Base-by-base conservation (phyloP, 1,139 yeast species). In the Kodamaea anthophila region DNA sequence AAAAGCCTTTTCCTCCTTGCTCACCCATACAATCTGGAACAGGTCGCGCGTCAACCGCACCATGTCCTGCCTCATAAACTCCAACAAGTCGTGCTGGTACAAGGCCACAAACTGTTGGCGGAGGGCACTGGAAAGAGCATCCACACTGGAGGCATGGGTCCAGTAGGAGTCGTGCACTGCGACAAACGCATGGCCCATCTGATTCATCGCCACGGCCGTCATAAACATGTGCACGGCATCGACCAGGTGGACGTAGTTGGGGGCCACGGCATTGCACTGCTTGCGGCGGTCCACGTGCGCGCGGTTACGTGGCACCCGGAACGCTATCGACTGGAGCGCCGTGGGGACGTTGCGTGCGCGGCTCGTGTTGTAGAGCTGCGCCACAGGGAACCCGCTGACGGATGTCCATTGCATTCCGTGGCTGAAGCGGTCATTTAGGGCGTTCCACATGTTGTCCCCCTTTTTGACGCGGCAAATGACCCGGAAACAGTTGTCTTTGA, bases 81-180 rank as follows among this genome's bases (percentile, higher is more conserved):
- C 11, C 27, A 24, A 24, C 13, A 66, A 39, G 19, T 42, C 34
- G 13, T 43, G 47, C 0, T 53, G 33, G 38, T 66, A 59, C 23
- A 66, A 40, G 4, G 57, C 40, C 3, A 66, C 53, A 41, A 66
- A 66, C 35, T 57, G 55, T 13, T 57, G 45, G 12, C 72, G 38
- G 3, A 64, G 39, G 1, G 58, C 31, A 5, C 16, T 30, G 1
- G 58, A 48, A 11, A 65, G 44, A 10, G 28, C 14, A 5, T 46
- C 53, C 5, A 60, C 67, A 23, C 58, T 51, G 13, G 47, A 28
- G 0, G 70, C 55, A 36, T 58, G 53, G 2, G 71, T 65, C 72
- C 72, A 65, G 37, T 53, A 65, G 8, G 70, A 62, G 40, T 65
- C 72, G 40, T 65, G 72, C 3, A 65, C 67, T 0, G 69, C 53